A percentile compares a stretch with the other conserved stretches of the same genome.
phyloP scores from a whole-genome alignment of 2,329 filamentous ascomycete genomes.

The Fusarium sp. region DNA sequence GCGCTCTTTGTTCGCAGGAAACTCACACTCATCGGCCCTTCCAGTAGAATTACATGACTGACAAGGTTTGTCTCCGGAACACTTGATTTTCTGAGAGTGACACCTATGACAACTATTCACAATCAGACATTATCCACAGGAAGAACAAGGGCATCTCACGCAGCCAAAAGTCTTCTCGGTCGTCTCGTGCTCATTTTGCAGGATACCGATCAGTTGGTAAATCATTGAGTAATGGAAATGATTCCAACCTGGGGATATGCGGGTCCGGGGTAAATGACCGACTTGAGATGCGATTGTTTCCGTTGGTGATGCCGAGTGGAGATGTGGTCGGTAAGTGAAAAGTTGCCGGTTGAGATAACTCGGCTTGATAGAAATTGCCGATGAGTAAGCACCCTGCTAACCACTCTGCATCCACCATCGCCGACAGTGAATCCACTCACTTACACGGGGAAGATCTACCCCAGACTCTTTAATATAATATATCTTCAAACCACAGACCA shows the following conservation, averaged over 20 bases:
- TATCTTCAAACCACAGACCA: constrained; percentile 20
- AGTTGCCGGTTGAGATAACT: constrained; percentile 17
- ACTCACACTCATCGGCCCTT: constrained; percentile 53
- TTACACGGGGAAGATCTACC: constrained; percentile 7
- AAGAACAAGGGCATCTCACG: constrained; percentile 28
- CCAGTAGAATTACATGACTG: constrained; percentile 54
- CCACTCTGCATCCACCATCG: not conserved
- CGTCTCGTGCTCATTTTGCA: constrained; percentile 38
- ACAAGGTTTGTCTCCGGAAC: constrained; percentile 58
- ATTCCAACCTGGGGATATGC: constrained; percentile 17
- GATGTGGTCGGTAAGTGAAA: constrained; percentile 11
- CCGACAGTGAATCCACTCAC: constrained; percentile 10
- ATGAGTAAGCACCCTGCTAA: constrained; percentile 14
- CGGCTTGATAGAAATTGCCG: constrained; percentile 23
- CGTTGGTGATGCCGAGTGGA: constrained; percentile 22
- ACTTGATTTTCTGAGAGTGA: constrained; percentile 60
- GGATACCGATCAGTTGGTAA: constrained; percentile 6
- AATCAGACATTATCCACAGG: constrained; percentile 3
- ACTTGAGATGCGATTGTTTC: not conserved
- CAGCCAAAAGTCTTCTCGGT: constrained; percentile 43
- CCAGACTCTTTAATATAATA: constrained; percentile 29
- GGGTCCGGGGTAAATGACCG: constrained; percentile 37
- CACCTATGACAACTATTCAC: constrained; percentile 54
- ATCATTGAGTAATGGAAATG: constrained; percentile 25
- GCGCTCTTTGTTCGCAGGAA: constrained; percentile 56